Evolutionary conservation across 2,329 filamentous ascomycete genomes (phyloP), one percentile per base, ranked within the genome.

Genomic region (Keithomyces neogunnii): DNA sequence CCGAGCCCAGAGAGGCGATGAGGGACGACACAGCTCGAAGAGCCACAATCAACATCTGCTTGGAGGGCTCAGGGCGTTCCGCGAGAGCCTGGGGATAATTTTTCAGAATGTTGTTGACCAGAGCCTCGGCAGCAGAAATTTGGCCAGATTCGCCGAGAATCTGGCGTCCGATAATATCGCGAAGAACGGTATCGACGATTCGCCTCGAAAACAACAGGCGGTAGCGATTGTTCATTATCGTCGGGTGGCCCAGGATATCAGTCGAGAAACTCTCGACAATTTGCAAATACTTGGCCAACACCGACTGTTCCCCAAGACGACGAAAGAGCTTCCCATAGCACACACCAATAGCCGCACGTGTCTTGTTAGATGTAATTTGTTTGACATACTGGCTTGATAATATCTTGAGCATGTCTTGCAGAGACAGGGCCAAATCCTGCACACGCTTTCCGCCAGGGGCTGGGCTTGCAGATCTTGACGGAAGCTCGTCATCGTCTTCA

Each of bases 111-210:
- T 89, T 85, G 64, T 95, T 96, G 62, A 96, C 82, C 49, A 99
- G 71, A 55, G 82, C 81, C 60, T 84, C 89, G 5, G 89, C 88
- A 31, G 89, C 90, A 59, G 86, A 84, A 53, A 92, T 75, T 63
- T 96, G 92, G 6, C 90, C 91, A 11, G 88, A 89, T 67, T 99
- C 92, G 10, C 90, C 90, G 2, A 99, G 76, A 59, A 96, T 86
- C 57, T 85, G 82, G 52, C 80, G 79, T 7, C 89, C 89, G 56
- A 97, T 78, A 6, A 93, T 82, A 53, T 91, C 86, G 61, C 95
- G 89, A 9, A 99, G 73, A 46, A 96, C 79, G 38, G 86, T 85
- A 56, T 89, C 85, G 11, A 96, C 82, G 59, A 92, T 95, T 64
- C 86, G 89, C 51, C 93, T 81, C 3, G 89, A 88, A 53, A 89